Conservation (phyloP, 2,329 filamentous ascomycete species). For the Alternaria consortialis region DNA sequence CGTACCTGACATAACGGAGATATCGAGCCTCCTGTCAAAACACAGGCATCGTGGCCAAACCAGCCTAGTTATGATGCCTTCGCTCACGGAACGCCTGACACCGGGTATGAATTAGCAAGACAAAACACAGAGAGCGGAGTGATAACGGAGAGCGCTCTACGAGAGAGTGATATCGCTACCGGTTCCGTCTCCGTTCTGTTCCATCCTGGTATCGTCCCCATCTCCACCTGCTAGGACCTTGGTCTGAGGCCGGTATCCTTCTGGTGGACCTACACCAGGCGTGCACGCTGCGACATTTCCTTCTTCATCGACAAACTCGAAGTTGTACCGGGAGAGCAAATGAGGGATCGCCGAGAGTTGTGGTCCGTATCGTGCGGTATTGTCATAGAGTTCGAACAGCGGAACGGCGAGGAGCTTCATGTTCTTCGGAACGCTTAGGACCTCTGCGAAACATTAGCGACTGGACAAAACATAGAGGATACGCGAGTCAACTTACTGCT, state of each 20-base stretch:
- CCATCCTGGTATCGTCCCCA: conserved; percentile 50
- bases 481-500: conserved; percentile 70
- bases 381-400: conserved; percentile 97
- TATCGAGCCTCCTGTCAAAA: neutral
- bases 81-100: conserved; percentile 10
- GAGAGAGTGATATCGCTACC: conserved; percentile 48
- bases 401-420: conserved; percentile 99
- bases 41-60: neutral
- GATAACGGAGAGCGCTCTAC: conserved; percentile 18
- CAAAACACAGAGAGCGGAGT: neutral
- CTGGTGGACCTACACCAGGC: conserved; percentile 74
- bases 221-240: conserved; percentile 51
- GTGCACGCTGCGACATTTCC: conserved; percentile 87
- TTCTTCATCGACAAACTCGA: conserved; percentile 94
- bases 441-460: conserved; percentile 66
- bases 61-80: neutral
- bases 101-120: conserved; percentile 7
- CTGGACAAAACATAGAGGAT: conserved; percentile 7
- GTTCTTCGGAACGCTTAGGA: conserved; percentile 96
- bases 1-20: neutral
- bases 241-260: conserved; percentile 38
- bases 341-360: conserved; percentile 97
- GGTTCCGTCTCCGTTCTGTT: conserved; percentile 47
- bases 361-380: conserved; percentile 91
- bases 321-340: conserved; percentile 92